phyloP scores from a whole-genome alignment of 2,329 filamentous ascomycete genomes.

The Penicillium sp. region DNA sequence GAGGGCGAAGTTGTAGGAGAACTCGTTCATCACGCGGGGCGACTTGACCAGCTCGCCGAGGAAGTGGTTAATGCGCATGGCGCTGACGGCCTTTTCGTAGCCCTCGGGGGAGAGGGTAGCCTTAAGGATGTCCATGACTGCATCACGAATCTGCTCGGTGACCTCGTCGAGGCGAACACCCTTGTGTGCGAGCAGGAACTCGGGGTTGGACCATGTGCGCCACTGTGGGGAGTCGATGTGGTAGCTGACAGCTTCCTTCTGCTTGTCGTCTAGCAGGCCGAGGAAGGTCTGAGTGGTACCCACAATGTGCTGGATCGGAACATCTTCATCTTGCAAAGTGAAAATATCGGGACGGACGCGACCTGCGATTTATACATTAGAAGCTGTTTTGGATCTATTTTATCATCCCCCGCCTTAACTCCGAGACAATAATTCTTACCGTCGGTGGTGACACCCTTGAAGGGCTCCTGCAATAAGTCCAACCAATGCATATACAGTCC shows the following conservation, averaged over 20 bases:
- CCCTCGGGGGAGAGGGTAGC: constrained; percentile 66
- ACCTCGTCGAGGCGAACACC: constrained; percentile 70
- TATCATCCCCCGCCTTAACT: background rate
- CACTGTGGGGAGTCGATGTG: constrained; percentile 70
- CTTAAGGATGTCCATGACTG: constrained; percentile 58
- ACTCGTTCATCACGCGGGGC: constrained; percentile 67
- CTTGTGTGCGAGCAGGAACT: constrained; percentile 68
- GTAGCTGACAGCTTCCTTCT: constrained; percentile 53
- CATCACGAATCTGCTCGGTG: constrained; percentile 43
- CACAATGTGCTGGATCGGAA: constrained; percentile 61
- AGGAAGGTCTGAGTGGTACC: constrained; percentile 51
- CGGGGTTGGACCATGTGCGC: constrained; percentile 71
- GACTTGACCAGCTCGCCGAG: constrained; percentile 66
- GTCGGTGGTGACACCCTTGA: constrained; percentile 68
- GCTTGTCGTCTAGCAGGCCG: constrained; percentile 47
- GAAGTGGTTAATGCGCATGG: constrained; percentile 75
- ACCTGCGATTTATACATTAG: constrained; percentile 36
- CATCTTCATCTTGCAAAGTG: constrained; percentile 61
- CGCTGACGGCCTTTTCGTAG: constrained; percentile 66
- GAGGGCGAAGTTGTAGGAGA: constrained; percentile 72
- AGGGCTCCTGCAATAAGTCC: constrained; percentile 62
- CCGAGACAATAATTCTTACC: constrained; percentile 45
- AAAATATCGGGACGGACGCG: constrained; percentile 56
- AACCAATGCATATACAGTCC: constrained; percentile 61
- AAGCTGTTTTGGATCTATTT: background rate